Conservation (phyloP, 2,329 filamentous ascomycete genomes). For the Aspergillus bombycis region DNA sequence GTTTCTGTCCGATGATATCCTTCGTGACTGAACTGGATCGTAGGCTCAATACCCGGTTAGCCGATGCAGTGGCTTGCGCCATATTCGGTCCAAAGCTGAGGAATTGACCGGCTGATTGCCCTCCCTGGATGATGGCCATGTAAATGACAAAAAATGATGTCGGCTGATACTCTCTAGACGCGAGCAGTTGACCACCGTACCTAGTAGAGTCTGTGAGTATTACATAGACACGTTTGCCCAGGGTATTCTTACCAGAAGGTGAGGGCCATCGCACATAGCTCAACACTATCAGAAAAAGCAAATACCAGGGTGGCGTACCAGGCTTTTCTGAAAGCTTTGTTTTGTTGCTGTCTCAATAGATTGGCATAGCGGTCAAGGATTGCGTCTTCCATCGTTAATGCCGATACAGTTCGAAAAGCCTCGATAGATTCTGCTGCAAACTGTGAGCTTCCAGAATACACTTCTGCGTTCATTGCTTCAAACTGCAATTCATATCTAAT, state of each 20-base stretch:
- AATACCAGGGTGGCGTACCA: constrained; percentile 67
- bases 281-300: constrained; percentile 69
- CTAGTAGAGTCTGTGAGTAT: constrained; percentile 36
- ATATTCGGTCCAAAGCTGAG: constrained; percentile 67
- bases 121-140: constrained; percentile 68
- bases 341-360: constrained; percentile 63
- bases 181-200: constrained; percentile 66
- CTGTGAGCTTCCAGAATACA: constrained; percentile 72
- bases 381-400: constrained; percentile 69
- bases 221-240: not conserved
- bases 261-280: constrained; percentile 65
- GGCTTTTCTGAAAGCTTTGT: constrained; percentile 62
- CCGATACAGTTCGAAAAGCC: constrained; percentile 72
- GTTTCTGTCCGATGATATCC: not conserved
- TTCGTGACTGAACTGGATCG: constrained; percentile 15
- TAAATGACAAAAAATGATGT: constrained; percentile 62
- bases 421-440: constrained; percentile 75
- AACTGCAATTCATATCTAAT: constrained; percentile 69
- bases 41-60: constrained; percentile 39
- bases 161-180: constrained; percentile 51
- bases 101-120: constrained; percentile 68
- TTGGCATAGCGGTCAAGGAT: constrained; percentile 65
- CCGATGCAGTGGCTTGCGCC: constrained; percentile 42
- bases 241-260: constrained; percentile 55
- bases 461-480: constrained; percentile 67